Base-by-base conservation (phyloP, 225 moss, liverwort and hornwort genomes). In the Polytrichum commune region DNA sequence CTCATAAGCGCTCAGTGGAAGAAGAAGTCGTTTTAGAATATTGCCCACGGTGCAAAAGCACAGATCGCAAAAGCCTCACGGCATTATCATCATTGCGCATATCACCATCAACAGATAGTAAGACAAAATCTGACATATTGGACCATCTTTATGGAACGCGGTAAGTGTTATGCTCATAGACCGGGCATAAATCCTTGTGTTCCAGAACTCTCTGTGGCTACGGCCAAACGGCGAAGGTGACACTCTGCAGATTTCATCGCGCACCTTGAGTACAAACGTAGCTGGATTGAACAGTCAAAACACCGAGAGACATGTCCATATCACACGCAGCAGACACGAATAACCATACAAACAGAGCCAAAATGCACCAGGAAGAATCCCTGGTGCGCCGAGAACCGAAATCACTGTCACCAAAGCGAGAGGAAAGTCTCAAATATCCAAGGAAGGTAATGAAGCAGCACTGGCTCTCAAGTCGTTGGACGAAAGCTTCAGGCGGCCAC, bases 151-250 rank as follows among this genome's bases (percentile, higher is more conserved):
- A 5, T 54, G 82, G 74, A 79, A 72, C 79, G 79, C 77, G 79
- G 82, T 79, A 79, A 82, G 74, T 74, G 60, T 72, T 66, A 79
- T 29, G 72, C 64, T 54, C 72, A 72, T 27, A 7, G 28, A 53
- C 38, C 27, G 63, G n/a, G 38, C 64, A 77, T 74, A 75, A 75
- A 77, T 79, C 82, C 82, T 85, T 77, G 79, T 76, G 79, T 69
- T 69, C 71, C 79, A 63, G 0, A 38, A 0, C 0, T 13, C 29
- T 29, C 60, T 82, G 69, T 82, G 6, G 82, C 80, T 75, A 55
- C 72, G 64, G 64, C 64, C 72, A 27, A 27, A 72, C 20, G 63
- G 72, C 64, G 55, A 70, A 70, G 77, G 73, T 67, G 19, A 25
- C 75, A 70, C 73, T 67, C 77, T 18, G 13, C 64, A 73, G 28